Conservation (phyloP, 2,329 filamentous ascomycete genomes). For the Venturia oleaginea region DNA sequence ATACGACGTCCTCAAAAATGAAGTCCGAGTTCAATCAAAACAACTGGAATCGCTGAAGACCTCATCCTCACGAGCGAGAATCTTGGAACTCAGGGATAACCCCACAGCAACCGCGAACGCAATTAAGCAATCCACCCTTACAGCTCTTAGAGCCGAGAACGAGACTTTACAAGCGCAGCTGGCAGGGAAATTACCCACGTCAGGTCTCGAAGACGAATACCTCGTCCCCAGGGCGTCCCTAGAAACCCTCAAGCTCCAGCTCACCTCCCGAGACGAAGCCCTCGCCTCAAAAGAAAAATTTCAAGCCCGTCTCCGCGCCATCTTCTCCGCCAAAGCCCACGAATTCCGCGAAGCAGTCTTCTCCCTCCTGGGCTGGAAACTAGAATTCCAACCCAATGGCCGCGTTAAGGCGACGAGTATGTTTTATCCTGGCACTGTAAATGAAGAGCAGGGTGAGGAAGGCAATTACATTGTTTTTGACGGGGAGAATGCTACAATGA, state of each 20-base stretch:
- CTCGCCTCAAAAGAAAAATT: conserved; percentile 66
- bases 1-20: conserved; percentile 61
- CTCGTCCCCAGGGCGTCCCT: conserved; percentile 71
- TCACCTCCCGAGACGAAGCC: conserved; percentile 47
- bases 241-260: conserved; percentile 63
- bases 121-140: conserved; percentile 72
- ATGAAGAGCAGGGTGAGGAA: conserved; percentile 53
- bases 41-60: conserved; percentile 58
- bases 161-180: conserved; percentile 69
- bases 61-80: conserved; percentile 64
- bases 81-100: conserved; percentile 83
- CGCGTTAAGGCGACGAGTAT: conserved; percentile 86
- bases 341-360: conserved; percentile 96
- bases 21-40: conserved; percentile 61
- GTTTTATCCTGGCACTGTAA: conserved; percentile 53
- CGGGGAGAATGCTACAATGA: conserved; percentile 93
- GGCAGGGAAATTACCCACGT: conserved; percentile 11
- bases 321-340: conserved; percentile 81
- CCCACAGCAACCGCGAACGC: conserved; percentile 79
- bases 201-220: conserved; percentile 33
- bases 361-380: conserved; percentile 83
- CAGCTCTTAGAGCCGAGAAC: conserved; percentile 74
- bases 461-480: conserved; percentile 69
- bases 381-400: conserved; percentile 94
- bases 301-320: conserved; percentile 77